Evolutionary conservation across 1,139 yeast species (phyloP).

Genomic region (Debaryomyces sp.): DNA sequence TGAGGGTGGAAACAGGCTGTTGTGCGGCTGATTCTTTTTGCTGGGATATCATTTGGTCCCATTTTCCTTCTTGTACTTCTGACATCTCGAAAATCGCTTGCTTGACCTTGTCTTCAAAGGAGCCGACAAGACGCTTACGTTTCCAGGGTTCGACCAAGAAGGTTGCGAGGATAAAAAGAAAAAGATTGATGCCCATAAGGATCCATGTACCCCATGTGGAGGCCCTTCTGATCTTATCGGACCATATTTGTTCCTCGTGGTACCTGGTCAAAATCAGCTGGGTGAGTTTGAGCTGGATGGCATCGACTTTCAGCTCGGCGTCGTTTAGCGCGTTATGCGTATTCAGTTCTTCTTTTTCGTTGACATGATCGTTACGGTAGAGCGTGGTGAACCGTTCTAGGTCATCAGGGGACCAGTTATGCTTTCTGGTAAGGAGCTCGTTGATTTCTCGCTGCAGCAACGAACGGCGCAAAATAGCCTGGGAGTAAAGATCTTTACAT

Average conservation of each 20-base stretch:
- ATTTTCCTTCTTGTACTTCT: conserved; percentile 18
- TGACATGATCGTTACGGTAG: conserved; percentile 78
- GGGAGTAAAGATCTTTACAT: conserved; percentile 57
- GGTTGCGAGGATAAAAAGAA: conserved; percentile 79
- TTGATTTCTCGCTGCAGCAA: conserved; percentile 84
- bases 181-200: conserved; percentile 83
- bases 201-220: conserved; percentile 97
- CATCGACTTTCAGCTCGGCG: conserved; percentile 70
- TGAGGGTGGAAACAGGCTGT: conserved; percentile 2
- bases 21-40: background rate
- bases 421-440: conserved; percentile 83
- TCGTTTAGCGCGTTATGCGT: conserved; percentile 53
- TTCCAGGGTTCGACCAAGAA: conserved; percentile 95
- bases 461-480: conserved; percentile 67
- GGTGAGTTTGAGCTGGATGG: conserved; percentile 67
- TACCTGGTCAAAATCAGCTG: conserved; percentile 83
- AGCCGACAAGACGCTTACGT: conserved; percentile 71
- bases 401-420: conserved; percentile 76
- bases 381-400: conserved; percentile 81
- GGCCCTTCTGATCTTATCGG: conserved; percentile 90
- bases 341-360: conserved; percentile 61
- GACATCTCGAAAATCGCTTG: conserved; percentile 37
- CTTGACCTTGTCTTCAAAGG: conserved; percentile 81
- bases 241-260: conserved; percentile 98
- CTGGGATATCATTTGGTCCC: conserved; percentile 15